phyloP scores from a whole-genome alignment of 495 filamentous ascomycete species.

The Penicillium canariense region DNA sequence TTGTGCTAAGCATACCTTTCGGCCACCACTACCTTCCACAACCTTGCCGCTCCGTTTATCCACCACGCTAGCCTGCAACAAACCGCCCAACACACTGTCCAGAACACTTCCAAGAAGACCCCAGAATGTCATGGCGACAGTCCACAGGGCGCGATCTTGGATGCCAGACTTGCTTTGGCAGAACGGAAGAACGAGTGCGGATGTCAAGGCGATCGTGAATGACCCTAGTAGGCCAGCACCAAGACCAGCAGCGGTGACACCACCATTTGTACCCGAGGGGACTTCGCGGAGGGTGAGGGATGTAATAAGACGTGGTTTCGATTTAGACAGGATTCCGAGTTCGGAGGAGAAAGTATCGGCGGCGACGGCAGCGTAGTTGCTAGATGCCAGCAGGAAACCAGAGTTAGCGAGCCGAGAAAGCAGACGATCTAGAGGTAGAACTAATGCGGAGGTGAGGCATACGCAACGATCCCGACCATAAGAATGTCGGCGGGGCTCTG shows the following conservation, averaged over 20 bases:
- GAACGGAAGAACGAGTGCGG: slow-evolving; percentile 66
- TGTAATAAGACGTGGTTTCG: slow-evolving; percentile 80
- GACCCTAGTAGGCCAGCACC: slow-evolving; percentile 73
- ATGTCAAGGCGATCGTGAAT: slow-evolving; percentile 63
- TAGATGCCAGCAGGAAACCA: slow-evolving; percentile 10
- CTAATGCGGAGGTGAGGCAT: slow-evolving; percentile 13
- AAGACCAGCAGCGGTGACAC: slow-evolving; percentile 72
- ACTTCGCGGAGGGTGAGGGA: slow-evolving; percentile 71
- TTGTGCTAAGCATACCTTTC: slow-evolving; percentile 54
- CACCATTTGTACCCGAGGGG: slow-evolving; percentile 89
- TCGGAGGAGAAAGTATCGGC: slow-evolving; percentile 96
- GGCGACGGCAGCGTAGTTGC: slow-evolving; percentile 85
- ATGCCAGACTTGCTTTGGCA: slow-evolving; percentile 51
- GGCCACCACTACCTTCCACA: slow-evolving; percentile 82
- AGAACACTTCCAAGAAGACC: slow-evolving; percentile 76
- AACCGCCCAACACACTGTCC: slow-evolving; percentile 82
- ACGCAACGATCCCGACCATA: slow-evolving; percentile 57
- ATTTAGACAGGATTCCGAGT: slow-evolving; percentile 82
- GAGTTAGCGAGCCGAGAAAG: not conserved
- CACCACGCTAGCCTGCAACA: slow-evolving; percentile 82
- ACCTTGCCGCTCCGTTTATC: slow-evolving; percentile 82
- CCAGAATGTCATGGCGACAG: slow-evolving; percentile 62
- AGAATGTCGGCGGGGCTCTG: slow-evolving; percentile 45
- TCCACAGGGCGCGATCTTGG: slow-evolving; percentile 51
- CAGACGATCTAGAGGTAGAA: not conserved